Evolutionary conservation across 83 land plant species (phyloP), one percentile per base, ranked within the genome.

Genomic region (Isoetes engelmannii): DNA sequence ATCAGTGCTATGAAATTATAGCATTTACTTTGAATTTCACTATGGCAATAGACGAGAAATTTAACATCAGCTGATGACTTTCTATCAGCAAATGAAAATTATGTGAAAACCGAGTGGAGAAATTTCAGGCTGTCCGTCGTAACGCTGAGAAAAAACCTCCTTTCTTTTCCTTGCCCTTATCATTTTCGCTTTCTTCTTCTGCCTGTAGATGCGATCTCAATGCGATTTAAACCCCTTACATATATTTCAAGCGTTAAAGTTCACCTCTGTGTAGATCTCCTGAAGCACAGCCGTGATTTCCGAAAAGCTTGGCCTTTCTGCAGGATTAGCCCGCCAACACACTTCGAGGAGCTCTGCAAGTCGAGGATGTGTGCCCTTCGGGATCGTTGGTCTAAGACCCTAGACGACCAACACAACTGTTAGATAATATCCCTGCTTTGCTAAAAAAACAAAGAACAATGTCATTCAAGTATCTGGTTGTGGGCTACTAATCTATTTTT

Each of bases 291-390:
- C 80, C 0, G 82, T 82, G 15, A 87, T 83, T 66, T 82, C 84
- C 28, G 84, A 76, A 68, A 89, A 89, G 48, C 82, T 86, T 7
- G 93, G 93, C 65, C 93, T 75, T 28, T 55, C 20, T 43, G 83
- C 49, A 47, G 93, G 87, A 48, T 86, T 89, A 65, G 85, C 87
- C 66, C 84, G 86, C 90, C 93, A 89, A 81, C 93, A 89, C 62
- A 50, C 78, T 51, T 84, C 88, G 5, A 89, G 75, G 8, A 89
- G 73, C 7, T 82, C 81, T 19, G 77, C 60, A 44, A 89, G 82
- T 77, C 77, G 86, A 41, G 87, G 86, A 67, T 75, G 80, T 47
- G 84, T 82, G 67, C 84, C 48, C 71, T 89, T 89, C 13, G 93
- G 93, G 21, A 89, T 84, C 13, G 82, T 84, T 41, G 93, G 93